Evolutionary conservation across 352 stramenopile species (phyloP).

Genomic region (Peronospora tabacina): DNA sequence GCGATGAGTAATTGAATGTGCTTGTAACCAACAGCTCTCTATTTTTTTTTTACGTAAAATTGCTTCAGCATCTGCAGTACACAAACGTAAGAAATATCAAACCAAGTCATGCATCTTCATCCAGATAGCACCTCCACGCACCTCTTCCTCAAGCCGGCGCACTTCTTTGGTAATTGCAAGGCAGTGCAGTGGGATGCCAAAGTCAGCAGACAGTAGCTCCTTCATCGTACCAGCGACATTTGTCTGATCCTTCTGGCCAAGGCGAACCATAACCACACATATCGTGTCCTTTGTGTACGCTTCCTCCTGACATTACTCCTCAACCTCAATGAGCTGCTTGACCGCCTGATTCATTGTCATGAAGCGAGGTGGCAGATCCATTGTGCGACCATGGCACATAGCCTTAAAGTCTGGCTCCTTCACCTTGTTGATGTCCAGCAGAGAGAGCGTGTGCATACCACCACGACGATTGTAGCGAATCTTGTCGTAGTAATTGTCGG

Average conservation of each 20-base stretch:
- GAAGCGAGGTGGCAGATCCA: conserved; percentile 94
- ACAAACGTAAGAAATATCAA: not conserved
- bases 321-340: no score
- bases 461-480: conserved; percentile 93
- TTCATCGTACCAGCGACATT: conserved; percentile 95
- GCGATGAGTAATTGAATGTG: no score
- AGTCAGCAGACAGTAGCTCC: conserved; percentile 86
- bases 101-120: not conserved
- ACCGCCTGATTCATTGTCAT: conserved; percentile 95
- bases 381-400: conserved; percentile 86
- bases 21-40: conserved; percentile 6
- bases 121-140: no score
- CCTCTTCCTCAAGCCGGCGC: no score
- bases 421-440: conserved; percentile 99
- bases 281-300: no score
- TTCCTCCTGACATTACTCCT: no score
- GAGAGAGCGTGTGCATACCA: conserved; percentile 97
- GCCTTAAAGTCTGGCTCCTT: no score
- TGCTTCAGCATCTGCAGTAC: conserved; percentile 46
- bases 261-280: no score
- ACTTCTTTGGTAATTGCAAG: no score
- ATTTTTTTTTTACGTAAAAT: conserved; percentile 48
- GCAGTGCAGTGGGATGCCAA: no score
- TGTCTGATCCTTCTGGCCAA: conserved; percentile 89
- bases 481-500: conserved; percentile 99